Base-by-base conservation (phyloP, 202 grass and related monocot species). In the Schoenoplectus triqueter region DNA sequence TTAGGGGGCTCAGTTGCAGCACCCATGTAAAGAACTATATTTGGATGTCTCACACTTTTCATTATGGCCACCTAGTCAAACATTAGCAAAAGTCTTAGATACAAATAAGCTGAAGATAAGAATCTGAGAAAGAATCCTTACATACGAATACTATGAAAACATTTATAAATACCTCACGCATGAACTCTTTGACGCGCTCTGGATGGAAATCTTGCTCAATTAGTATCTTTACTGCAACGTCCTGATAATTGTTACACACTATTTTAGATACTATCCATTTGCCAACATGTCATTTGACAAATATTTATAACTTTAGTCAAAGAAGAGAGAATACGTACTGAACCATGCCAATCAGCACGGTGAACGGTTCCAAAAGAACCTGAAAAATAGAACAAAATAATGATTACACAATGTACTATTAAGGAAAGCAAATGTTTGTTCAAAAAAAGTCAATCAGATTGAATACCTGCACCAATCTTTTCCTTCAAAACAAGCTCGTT, bases 21-120 rank as follows among this genome's bases (percentile, higher is more conserved):
- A 90, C 95, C 95, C 91, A 98, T 98, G 88, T 92, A 98, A 45
- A 98, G 90, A 82, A 98, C 93, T 82, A 98, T 98, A 95, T 98
- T 98, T 83, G 95, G 95, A 92, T 98, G 95, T 68, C 95, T 89
- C 72, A 98, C 59, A 69, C 95, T 98, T 94, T 95, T 98, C 92
- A 98, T 98, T 86, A 98, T 91, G 18, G 90, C 93, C 77, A 98
- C 95, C 91, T 95, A 78, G 46, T 66, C 77, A 78, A 67, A 73
- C 10, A 89, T 17, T 59, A 15, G 80, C 10, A 41, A 60, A 61
- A 61, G 1, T 61, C 1, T 61, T 60, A 88, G 69, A 68, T 71
- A 83, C 2, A 41, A 73, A 51, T 21, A 18, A 18, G 41, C 68
- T 64, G 48, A 85, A 47, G 69, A 42, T 39, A 22, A 83, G 2